Evolutionary conservation across 139 green algal genomes (phyloP).

Genomic region (Micromonas commoda): DNA sequence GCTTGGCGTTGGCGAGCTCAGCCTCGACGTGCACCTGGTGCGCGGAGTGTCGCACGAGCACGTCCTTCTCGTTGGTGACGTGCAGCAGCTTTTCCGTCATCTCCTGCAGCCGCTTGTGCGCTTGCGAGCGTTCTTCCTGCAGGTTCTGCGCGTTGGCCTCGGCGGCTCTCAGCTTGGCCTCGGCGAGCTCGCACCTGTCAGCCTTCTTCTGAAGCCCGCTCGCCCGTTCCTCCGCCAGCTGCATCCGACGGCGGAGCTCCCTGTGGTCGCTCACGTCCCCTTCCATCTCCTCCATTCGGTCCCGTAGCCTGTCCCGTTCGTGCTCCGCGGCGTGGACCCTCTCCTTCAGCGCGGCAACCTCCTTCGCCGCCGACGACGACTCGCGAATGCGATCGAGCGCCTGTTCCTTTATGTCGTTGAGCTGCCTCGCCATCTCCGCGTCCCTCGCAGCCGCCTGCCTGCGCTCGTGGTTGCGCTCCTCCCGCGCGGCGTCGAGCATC

Average conservation of each 20-base stretch:
- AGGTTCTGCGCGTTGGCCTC: background rate
- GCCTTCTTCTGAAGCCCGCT: background rate
- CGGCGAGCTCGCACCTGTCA: background rate
- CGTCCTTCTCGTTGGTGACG: slow-evolving; percentile 21
- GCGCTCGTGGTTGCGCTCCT: background rate
- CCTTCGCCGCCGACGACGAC: background rate
- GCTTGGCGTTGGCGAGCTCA: background rate
- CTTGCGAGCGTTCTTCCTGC: background rate
- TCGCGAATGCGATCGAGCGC: slow-evolving; percentile 17
- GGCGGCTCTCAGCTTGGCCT: background rate
- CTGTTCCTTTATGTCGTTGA: slow-evolving; percentile 19
- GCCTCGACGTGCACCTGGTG: slow-evolving; percentile 15
- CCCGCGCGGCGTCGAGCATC: background rate
- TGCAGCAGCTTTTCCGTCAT: slow-evolving; percentile 11
- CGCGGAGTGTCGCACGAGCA: slow-evolving; percentile 18
- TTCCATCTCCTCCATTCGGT: background rate
- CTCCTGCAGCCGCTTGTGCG: slow-evolving; percentile 5
- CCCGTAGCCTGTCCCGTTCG: background rate
- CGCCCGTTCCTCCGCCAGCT: background rate
- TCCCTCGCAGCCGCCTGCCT: background rate
- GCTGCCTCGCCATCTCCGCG: slow-evolving; percentile 18
- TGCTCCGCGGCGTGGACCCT: background rate
- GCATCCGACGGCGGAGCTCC: background rate
- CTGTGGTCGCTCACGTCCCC: background rate
- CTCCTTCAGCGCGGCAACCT: background rate